Conservation (phyloP, 2,329 filamentous ascomycete species). For the Cryphonectria japonica region DNA sequence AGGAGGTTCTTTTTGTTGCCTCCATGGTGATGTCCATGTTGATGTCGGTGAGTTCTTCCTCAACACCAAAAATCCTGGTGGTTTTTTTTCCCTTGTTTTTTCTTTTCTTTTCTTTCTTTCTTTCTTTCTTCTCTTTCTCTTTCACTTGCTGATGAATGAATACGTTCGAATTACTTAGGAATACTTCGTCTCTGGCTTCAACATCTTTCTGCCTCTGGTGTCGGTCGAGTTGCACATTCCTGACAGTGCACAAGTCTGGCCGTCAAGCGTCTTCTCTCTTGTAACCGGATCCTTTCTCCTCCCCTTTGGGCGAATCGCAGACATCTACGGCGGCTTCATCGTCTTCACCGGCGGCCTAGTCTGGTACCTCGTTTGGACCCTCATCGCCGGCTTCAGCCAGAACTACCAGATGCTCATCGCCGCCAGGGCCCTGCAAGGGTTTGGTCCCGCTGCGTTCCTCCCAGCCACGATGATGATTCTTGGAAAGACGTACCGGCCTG, state of each 20-base stretch:
- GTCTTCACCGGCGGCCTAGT: constrained; percentile 62
- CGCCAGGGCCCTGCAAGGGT: constrained; percentile 73
- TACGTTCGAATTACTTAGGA: constrained; percentile 51
- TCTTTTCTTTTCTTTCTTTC: too few species aligned
- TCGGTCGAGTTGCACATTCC: constrained; percentile 66
- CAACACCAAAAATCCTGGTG: not conserved
- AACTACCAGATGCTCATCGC: constrained; percentile 73
- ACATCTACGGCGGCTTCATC: constrained; percentile 65
- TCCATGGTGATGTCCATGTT: constrained; percentile 62
- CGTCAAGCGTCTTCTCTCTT: constrained; percentile 62
- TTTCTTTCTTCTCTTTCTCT: too few species aligned
- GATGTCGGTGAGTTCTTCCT: constrained; percentile 47
- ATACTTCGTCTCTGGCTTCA: constrained; percentile 79
- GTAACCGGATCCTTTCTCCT: constrained; percentile 62
- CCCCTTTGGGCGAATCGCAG: constrained; percentile 63
- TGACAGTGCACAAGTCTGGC: constrained; percentile 64
- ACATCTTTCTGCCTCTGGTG: constrained; percentile 71
- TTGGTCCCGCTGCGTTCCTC: constrained; percentile 73
- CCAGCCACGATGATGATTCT: constrained; percentile 72
- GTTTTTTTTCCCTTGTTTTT: too few species aligned
- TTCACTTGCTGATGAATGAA: not conserved
- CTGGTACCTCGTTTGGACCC: constrained; percentile 71
- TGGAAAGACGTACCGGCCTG: constrained; percentile 69
- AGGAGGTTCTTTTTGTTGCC: constrained; percentile 64
- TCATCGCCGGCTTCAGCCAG: constrained; percentile 71